These are phyloP conservation scores for Canna indica DNA, from an alignment of 176 grass and related monocot genomes.

Conservation along the genomic window DNA sequence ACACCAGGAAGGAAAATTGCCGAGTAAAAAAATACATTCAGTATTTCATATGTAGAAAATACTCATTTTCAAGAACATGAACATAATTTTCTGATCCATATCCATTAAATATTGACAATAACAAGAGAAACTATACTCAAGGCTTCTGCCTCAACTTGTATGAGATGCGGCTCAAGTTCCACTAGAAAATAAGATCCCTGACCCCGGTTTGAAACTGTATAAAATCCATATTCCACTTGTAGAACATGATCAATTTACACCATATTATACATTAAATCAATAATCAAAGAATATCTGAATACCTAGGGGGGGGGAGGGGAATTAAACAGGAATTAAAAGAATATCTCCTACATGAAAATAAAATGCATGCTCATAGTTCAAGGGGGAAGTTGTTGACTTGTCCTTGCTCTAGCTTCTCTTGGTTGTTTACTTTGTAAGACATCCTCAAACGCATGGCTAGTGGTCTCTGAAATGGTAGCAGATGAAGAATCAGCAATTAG, in stretches of 20 bases:
- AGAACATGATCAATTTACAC: neutral
- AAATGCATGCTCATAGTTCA: constrained; percentile 32
- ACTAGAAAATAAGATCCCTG: no score
- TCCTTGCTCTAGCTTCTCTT: constrained; percentile 85
- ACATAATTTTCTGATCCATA: no score
- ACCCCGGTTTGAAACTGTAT: no score
- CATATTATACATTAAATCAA: neutral
- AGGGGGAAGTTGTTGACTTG: constrained; percentile 85
- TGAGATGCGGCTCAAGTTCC: no score
- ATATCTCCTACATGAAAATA: neutral
- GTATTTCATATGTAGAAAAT: no score
- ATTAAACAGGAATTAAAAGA: neutral
- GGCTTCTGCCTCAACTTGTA: no score
- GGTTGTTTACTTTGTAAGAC: constrained; percentile 75
- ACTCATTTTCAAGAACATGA: no score
- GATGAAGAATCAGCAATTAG: neutral
- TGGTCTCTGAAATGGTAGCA: constrained; percentile 43
- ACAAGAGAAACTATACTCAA: no score
- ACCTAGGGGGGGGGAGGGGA: neutral
- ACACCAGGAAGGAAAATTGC: no score
- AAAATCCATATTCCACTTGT: neutral
- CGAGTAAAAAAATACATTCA: no score
- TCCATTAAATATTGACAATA: no score
- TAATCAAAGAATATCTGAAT: neutral
- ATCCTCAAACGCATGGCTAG: constrained; percentile 73